A percentile compares a stretch with the other conserved stretches of the same genome.
Evolutionary conservation across 805 yeast species (phyloP).

Genomic region (Lachancea waltii): DNA sequence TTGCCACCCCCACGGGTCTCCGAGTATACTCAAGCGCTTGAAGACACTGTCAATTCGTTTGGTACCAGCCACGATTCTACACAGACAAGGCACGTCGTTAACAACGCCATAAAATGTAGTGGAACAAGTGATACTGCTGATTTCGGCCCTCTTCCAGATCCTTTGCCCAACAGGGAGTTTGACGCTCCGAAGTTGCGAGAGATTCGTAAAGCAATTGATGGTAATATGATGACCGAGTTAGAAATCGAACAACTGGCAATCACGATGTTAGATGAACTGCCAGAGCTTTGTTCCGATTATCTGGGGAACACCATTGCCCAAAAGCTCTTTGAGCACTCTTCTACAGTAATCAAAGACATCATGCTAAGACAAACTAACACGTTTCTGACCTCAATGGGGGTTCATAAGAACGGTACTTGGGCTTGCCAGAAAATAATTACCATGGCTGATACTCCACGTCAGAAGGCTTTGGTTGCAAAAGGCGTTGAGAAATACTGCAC

Average conservation of each 20-base stretch:
- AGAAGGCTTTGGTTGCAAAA: conserved; percentile 57
- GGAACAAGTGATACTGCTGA: conserved; percentile 42
- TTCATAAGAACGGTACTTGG: conserved; percentile 98
- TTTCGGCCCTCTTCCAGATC: conserved; percentile 74
- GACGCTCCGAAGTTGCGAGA: conserved; percentile 88
- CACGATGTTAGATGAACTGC: conserved; percentile 81
- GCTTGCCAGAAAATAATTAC: conserved; percentile 94
- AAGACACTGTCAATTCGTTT: conserved; percentile 21
- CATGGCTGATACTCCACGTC: conserved; percentile 56
- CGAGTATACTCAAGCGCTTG: conserved; percentile 14
- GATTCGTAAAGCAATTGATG: conserved; percentile 66
- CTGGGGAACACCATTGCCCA: conserved; percentile 95
- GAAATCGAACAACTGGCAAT: conserved; percentile 79
- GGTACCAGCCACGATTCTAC: conserved; percentile 19
- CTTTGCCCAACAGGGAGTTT: conserved; percentile 57
- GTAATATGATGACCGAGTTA: conserved; percentile 42
- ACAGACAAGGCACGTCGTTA: conserved; percentile 40
- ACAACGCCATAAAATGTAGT: conserved; percentile 38
- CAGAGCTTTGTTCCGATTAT: conserved; percentile 87
- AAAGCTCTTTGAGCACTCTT: conserved; percentile 69
- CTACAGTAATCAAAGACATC: conserved; percentile 65
- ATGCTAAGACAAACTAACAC: conserved; percentile 76
- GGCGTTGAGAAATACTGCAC: conserved; percentile 76
- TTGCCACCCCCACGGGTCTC: conserved; percentile 29
- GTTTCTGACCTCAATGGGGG: conserved; percentile 82